Evolutionary conservation across 2,329 filamentous ascomycete genomes (phyloP), one percentile per base, ranked within the genome.

Genomic region (Kalmusia sp.): DNA sequence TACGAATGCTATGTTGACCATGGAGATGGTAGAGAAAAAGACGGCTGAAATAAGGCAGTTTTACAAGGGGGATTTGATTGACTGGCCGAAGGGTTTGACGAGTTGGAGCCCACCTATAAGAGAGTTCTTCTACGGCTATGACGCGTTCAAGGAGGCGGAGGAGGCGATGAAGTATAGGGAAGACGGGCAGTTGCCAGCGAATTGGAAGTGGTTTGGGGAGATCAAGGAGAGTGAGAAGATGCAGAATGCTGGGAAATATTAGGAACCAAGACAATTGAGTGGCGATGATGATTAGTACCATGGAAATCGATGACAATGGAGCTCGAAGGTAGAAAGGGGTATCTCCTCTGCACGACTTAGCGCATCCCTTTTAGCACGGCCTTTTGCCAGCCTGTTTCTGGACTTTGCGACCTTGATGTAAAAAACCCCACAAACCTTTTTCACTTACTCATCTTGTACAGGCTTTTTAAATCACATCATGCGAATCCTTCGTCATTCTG

Each of bases 121-220:
- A 17, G 50, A 56, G n/a, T 61, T 61, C 35, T 58, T 38, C 3
- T 58, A 56, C 50, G 51, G 45, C 14, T 61, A 59, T 48, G 58
- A 61, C 49, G 46, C 57, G 17, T 52, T 54, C 34, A 37, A 19
- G 15, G 47, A 61, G 51, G 52, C 58, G 31, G 40, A 51, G 50
- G 51, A 45, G 31, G 56, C 51, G 21, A 37, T 57, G 45, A 44
- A 49, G 27, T 40, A 49, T 31, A 30, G 9, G 25, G 38, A 43
- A 4, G n/a, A 30, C 24, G 22, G 34, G 38, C 24, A 7, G 28
- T 31, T 52, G 21, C 34, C 40, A 21, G 27, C 48, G 35, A 17
- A 28, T 1, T 48, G 50, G 43, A 28, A 24, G 37, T 51, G 41
- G 40, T 51, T 51, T 43, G 50, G 43, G 6, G 43, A 34, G 17